Evolutionary conservation across 2,329 filamentous ascomycete species (phyloP), one percentile per base, ranked within the genome.

Genomic region (Bipolaris sorokiniana): DNA sequence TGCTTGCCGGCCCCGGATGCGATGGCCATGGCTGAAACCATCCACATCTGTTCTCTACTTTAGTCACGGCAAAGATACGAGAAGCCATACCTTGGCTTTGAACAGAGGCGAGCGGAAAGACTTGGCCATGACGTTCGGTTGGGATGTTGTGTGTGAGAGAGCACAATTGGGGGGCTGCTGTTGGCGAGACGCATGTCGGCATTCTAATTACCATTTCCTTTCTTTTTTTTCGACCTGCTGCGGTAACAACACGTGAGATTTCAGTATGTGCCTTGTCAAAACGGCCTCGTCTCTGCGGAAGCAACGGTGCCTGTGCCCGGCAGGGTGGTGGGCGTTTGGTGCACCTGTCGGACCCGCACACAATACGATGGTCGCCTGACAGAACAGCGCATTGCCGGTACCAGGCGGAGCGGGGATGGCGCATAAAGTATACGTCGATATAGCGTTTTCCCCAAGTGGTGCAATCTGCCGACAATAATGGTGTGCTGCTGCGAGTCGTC

Each of bases 51-150:
- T 7, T 45, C 15, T 13, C 26, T 28, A 28, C 26, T 28, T 28
- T 16, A 10, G 23, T 23, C 9, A 22, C 16, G 3, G 16, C 16
- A 28, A 50, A 48, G 55, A 66, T 56, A 65, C 58, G 59, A 62
- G 53, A 34, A 41, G 47, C 49, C 50, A 59, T 64, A 56, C 58
- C 26, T 65, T 64, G 63, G 62, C 63, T 33, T 46, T 31, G 47
- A 23, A 26, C 36, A 47, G 50, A 49, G 28, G 47, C 33, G 45
- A 38, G 18, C 31, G 33, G 49, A 45, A 42, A 47, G 20, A 46
- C 52, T 51, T 56, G 52, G 56, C 52, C 41, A 36, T 41, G 4
- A 23, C 7, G 28, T 44, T 42, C 56, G 52, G 41, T 52, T 26
- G 56, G 48, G 18, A 16, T 44, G 41, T 37, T 46, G 46, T 48